Percentiles rank a stretch among this genome's conserved stretches.
Evolutionary conservation across 2,329 filamentous ascomycete genomes (phyloP).

Genomic region (Scedosporium dehoogii): DNA sequence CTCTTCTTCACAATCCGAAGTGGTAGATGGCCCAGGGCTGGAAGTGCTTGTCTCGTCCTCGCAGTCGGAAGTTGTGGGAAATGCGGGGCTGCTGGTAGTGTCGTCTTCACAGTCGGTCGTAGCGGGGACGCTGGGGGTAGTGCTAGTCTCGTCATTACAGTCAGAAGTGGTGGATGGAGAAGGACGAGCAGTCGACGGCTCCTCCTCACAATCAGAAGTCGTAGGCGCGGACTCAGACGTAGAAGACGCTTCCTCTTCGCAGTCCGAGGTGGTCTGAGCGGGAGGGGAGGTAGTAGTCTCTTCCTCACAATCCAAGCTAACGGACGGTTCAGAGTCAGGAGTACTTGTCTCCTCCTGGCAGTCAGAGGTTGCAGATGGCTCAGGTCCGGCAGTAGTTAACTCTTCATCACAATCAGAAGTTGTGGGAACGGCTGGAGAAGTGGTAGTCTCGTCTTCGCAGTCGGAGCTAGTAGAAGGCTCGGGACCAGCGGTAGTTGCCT

Average conservation of each 20-base stretch:
- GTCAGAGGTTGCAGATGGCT: neutral
- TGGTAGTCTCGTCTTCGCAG: neutral
- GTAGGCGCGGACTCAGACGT: neutral
- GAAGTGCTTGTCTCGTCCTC: neutral
- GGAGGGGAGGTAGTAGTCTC: neutral
- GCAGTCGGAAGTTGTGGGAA: neutral
- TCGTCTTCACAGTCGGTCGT: slow-evolving; percentile 1
- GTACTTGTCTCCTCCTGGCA: neutral
- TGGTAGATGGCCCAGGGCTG: neutral
- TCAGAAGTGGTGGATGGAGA: neutral
- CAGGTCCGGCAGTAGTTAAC: neutral
- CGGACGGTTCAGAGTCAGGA: neutral
- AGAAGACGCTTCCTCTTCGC: neutral
- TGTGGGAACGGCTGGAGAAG: neutral
- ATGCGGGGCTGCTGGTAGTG: neutral
- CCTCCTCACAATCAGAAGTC: neutral
- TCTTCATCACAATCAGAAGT: neutral
- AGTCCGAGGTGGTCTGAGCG: neutral
- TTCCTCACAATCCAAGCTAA: neutral
- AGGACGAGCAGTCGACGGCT: neutral
- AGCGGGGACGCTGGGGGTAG: neutral
- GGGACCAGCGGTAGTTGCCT: neutral
- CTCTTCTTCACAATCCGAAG: neutral
- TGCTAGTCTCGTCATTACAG: neutral
- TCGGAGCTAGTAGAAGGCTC: neutral